Base-by-base conservation (phyloP, 164 flowering plant species). In the Macadamia tetraphylla region DNA sequence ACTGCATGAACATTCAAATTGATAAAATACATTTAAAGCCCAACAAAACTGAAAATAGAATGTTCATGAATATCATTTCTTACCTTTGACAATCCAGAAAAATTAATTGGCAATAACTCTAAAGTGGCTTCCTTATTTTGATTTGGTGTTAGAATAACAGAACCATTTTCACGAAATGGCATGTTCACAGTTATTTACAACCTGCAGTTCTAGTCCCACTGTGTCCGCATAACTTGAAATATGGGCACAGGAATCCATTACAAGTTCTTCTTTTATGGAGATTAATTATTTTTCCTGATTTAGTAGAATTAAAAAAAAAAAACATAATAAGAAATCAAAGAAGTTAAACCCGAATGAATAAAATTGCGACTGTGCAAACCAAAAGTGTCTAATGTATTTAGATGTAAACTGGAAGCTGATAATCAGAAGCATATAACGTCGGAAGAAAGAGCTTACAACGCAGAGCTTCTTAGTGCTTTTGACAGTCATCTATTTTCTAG, bases 381-480 rank as follows among this genome's bases (percentile, higher is more conserved):
- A 14, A 11, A 53, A 11, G 6, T n/a, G 15, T 53, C 23, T 53
- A 14, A 17, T 23, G 23, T 23, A 23, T 23, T 23, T 23, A 23
- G 0, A 35, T 35, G 51, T 46, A 46, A 46, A 3, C 51, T 46
- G 51, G 51, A 11, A 46, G 13, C 51, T 46, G 12, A 46, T 0
- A 46, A 46, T 46, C 5, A 35, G 40, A 35, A 11, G 51, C 3
- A 4, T 46, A 46, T 8, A 11, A 46, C 9, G 57, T 14, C 14
- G 57, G 29, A 31, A 59, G 12, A 49, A 3, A 23, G 52, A 49
- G 60, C 92, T 73, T 82, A 94, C 98, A 67, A 97, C 96, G 62
- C 97, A 94, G 14, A 90, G 90, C 79, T 92, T 92, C 87, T 84
- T 88, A 29, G 96, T 88, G 67, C 76, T 77, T 84, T 88, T 94